Base-by-base conservation (phyloP, 2,329 filamentous ascomycete species). In the Aureobasidium sp. region DNA sequence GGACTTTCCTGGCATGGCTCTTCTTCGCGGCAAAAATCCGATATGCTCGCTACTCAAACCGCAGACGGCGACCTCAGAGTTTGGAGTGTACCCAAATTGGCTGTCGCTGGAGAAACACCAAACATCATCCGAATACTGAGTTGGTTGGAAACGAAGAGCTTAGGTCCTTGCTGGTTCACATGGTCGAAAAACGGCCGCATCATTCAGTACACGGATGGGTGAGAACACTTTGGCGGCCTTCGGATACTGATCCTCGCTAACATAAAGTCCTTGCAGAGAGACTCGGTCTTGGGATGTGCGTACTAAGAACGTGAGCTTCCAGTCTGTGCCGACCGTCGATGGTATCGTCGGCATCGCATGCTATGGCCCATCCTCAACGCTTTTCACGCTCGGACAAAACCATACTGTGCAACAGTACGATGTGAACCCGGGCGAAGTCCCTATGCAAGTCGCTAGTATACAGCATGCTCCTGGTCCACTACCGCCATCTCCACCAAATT, bases 161-260 rank as follows among this genome's bases (percentile, higher is more conserved):
- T 84, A 2, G 90, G 90, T 1, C 87, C 89, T 38, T 96, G 95
- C 71, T 99, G 94, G 94, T 92, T 96, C 79, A 88, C 86, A 21
- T 99, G 94, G 94, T 97, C 94, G 0, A 97, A 96, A 76, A 97
- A 96, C 76, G 94, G 94, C 40, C 88, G 92, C 66, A 91, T 99
- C 65, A 85, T 99, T 64, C 94, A 99, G 74, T 92, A 86, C 74
- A 88, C 89, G 5, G 90, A 96, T 74, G 85, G 87, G 92, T 96
- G 79, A 77, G 89, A 17, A 23, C 7, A 27, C 4, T 19, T 17
- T n/a, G 37, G 33, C 15, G 37, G 33, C 15, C 9, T 25, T n/a
- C 10, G 10, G 31, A n/a, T 43, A 6, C 29, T 58, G 51, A 27
- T 23, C n/a, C 2, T 10, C 13, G 29, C 37, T 57, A 25, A 49